Percentiles rank a stretch among this genome's conserved stretches.
Conservation (phyloP, 1,284 basidiomycete genomes). For the Moniliophthora roreri region DNA sequence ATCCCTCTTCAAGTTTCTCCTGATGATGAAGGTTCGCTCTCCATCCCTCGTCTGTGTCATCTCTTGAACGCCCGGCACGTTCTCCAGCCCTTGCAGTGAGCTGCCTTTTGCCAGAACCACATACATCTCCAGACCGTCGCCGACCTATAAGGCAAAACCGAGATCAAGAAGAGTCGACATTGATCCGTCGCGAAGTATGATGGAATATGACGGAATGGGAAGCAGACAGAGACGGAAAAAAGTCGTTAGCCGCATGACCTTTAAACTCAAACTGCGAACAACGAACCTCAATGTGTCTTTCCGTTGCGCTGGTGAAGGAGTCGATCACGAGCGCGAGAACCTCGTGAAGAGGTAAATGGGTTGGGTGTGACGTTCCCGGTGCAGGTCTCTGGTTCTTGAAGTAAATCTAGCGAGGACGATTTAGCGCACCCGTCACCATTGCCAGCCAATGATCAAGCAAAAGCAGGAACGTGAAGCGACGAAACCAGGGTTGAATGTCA, state of each 20-base stretch:
- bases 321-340: slow-evolving; percentile 89
- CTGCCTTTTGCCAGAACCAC: slow-evolving; percentile 77
- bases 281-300: slow-evolving; percentile 90
- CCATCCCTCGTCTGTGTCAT: slow-evolving; percentile 54
- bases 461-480: neutral
- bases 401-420: slow-evolving; percentile 69
- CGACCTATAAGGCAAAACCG: slow-evolving; percentile 58
- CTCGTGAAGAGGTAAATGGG: slow-evolving; percentile 76
- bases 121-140: slow-evolving; percentile 91
- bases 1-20: slow-evolving; percentile 74
- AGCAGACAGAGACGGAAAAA: neutral
- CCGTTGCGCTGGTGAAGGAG: slow-evolving; percentile 91
- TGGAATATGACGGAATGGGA: slow-evolving; percentile 16
- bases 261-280: slow-evolving; percentile 15
- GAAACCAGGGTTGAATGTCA: too few species aligned
- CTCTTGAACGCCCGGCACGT: slow-evolving; percentile 60
- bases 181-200: slow-evolving; percentile 14
- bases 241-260: slow-evolving; percentile 8
- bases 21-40: slow-evolving; percentile 73
- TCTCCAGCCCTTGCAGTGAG: slow-evolving; percentile 60
- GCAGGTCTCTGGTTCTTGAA: slow-evolving; percentile 88
- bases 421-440: neutral
- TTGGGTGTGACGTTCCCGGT: slow-evolving; percentile 68
- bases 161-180: slow-evolving; percentile 14
- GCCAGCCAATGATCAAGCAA: neutral